These are phyloP conservation scores for Podospora conica DNA, from an alignment of 495 filamentous ascomycete genomes.

Conservation along the genomic window DNA sequence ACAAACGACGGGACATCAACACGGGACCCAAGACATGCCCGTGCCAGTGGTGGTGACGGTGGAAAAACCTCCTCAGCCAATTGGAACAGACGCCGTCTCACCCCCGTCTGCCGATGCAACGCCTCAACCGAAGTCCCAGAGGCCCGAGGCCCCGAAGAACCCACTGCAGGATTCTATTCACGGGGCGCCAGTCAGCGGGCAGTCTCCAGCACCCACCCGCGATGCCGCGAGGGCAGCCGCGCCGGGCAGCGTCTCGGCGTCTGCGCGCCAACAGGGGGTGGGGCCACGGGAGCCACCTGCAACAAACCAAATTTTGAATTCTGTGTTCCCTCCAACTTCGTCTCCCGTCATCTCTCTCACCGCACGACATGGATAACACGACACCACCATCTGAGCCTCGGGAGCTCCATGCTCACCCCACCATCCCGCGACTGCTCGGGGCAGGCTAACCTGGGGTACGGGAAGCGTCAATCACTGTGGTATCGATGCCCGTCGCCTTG, in stretches of 20 bases:
- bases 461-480: too few relatives aligned
- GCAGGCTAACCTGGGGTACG: neutral
- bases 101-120: neutral
- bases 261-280: neutral
- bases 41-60: neutral
- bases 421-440: neutral
- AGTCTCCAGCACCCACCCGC: too few relatives aligned
- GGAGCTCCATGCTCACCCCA: neutral
- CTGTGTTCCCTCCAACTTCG: neutral
- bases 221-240: neutral
- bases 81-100: neutral
- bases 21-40: neutral
- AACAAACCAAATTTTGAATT: neutral
- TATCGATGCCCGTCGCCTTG: neutral
- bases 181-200: too few relatives aligned
- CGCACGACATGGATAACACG: neutral
- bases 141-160: neutral
- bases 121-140: neutral
- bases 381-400: neutral
- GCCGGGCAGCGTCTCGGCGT: neutral
- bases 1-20: too few relatives aligned
- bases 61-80: neutral
- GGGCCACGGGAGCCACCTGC: neutral
- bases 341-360: neutral
- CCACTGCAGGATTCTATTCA: neutral